These are phyloP conservation scores for Trichoderma oligosporum DNA, from an alignment of 2,329 filamentous ascomycete species.

Conservation along the genomic window DNA sequence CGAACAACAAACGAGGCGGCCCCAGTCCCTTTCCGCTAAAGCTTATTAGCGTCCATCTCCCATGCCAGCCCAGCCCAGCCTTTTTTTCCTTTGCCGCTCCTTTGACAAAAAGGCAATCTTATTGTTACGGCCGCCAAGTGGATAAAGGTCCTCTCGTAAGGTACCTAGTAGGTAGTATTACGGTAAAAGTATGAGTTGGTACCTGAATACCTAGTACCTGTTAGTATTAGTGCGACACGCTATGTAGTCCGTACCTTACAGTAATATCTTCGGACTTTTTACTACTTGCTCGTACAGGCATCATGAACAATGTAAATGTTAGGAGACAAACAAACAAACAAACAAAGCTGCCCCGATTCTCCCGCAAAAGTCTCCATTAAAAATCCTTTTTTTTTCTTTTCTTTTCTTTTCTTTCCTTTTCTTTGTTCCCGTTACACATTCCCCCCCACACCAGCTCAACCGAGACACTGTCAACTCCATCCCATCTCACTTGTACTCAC, in stretches of 20 bases:
- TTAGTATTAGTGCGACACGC: no score
- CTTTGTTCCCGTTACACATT: neutral
- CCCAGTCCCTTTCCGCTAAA: slow-evolving; percentile 5
- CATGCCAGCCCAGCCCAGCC: slow-evolving; percentile 9
- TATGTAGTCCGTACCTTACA: no score
- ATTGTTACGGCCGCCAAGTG: slow-evolving; percentile 4
- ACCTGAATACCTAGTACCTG: slow-evolving; percentile 3
- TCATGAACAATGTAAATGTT: neutral
- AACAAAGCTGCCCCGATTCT: no score
- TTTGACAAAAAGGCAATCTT: slow-evolving; percentile 14
- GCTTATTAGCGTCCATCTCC: slow-evolving; percentile 7
- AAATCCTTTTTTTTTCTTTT: neutral
- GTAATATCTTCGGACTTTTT: slow-evolving; percentile 6
- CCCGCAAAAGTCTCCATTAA: no score
- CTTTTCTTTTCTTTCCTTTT: neutral
- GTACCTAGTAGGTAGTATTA: no score
- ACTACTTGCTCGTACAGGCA: slow-evolving; percentile 1
- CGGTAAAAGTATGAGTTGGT: neutral
- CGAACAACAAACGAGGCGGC: neutral
- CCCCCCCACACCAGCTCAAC: slow-evolving; percentile 13
- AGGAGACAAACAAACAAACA: neutral
- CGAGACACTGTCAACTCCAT: neutral
- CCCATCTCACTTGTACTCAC: neutral
- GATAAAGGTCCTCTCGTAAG: no score
- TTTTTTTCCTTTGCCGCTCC: slow-evolving; percentile 8